These are phyloP conservation scores for Lachnellula arida DNA, from an alignment of 2,329 filamentous ascomycete species.

Conservation along the genomic window DNA sequence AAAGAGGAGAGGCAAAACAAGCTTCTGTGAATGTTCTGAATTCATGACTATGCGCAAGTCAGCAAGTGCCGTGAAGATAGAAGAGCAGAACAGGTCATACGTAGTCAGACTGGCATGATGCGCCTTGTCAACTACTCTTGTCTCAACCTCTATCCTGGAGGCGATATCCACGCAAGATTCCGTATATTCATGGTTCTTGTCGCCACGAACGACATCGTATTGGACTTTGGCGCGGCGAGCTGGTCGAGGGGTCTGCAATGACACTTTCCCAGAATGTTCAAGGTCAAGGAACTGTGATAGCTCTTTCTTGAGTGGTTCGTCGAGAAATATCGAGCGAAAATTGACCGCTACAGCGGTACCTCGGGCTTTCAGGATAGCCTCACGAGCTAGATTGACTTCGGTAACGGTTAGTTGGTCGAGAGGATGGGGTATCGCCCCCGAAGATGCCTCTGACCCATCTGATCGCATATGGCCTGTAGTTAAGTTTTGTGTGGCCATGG, in stretches of 20 bases:
- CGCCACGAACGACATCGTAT: constrained; percentile 50
- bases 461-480: constrained; percentile 7
- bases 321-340: constrained; percentile 54
- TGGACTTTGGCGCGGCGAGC: constrained; percentile 48
- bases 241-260: constrained; percentile 35
- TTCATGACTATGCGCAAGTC: constrained; percentile 35
- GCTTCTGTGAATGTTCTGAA: constrained; percentile 43
- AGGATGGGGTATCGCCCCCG: constrained; percentile 36
- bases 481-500: constrained; percentile 13
- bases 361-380: constrained; percentile 37
- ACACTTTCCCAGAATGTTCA: constrained; percentile 38
- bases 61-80: not conserved
- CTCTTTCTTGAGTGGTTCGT: constrained; percentile 48
- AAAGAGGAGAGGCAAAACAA: constrained; percentile 47
- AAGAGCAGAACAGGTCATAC: constrained; percentile 22
- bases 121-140: constrained; percentile 43
- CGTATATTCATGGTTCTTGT: constrained; percentile 48
- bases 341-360: constrained; percentile 39
- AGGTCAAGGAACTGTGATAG: constrained; percentile 45
- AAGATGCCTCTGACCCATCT: not conserved
- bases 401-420: constrained; percentile 41
- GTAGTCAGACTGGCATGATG: constrained; percentile 44
- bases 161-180: constrained; percentile 49
- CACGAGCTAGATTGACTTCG: constrained; percentile 48
- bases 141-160: constrained; percentile 36